A percentile compares a stretch with the other conserved stretches of the same genome.
phyloP scores from a whole-genome alignment of 768 basidiomycete genomes.

The Nidularia pulvinata region DNA sequence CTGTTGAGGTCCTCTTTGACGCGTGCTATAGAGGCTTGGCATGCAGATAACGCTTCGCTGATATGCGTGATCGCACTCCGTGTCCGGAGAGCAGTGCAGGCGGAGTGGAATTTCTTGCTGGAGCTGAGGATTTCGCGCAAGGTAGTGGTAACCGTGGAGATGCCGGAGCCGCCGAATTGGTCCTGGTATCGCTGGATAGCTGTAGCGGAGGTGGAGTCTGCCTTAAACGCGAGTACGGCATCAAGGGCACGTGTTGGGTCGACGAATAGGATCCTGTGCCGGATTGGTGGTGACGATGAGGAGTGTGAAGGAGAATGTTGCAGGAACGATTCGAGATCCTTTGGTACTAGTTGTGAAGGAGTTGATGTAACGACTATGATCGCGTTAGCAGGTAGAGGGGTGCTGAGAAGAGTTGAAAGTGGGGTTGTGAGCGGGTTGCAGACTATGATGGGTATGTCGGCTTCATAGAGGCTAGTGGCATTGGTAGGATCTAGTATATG shows the following conservation, averaged over 20 bases:
- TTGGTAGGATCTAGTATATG: constrained; percentile 2
- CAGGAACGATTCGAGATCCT: constrained; percentile 1
- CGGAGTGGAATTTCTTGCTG: constrained; percentile 2
- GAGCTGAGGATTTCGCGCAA: constrained; percentile 22
- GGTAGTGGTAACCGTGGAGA: constrained; percentile 44
- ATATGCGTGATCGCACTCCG: constrained; percentile 36
- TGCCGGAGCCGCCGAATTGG: constrained; percentile 55
- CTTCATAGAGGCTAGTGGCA: constrained; percentile 28
- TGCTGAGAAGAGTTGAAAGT: constrained; percentile 31
- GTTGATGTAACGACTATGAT: constrained; percentile 39
- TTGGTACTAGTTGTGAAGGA: constrained; percentile 16
- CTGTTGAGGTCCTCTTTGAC: constrained; percentile 29
- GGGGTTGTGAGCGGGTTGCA: constrained; percentile 59
- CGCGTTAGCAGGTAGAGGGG: constrained; percentile 35
- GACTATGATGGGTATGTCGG: constrained; percentile 66
- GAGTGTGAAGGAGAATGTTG: background rate
- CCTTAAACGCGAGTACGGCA: constrained; percentile 48
- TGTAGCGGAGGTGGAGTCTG: constrained; percentile 39
- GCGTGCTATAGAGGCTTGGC: constrained; percentile 23
- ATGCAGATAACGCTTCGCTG: constrained; percentile 34
- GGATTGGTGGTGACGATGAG: constrained; percentile 2
- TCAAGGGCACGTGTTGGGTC: constrained; percentile 61
- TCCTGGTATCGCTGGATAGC: constrained; percentile 68
- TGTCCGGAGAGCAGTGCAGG: constrained; percentile 23
- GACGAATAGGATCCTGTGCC: constrained; percentile 35